Base-by-base conservation (phyloP, 2,329 filamentous ascomycete species). In the Clarireedia hainanense region DNA sequence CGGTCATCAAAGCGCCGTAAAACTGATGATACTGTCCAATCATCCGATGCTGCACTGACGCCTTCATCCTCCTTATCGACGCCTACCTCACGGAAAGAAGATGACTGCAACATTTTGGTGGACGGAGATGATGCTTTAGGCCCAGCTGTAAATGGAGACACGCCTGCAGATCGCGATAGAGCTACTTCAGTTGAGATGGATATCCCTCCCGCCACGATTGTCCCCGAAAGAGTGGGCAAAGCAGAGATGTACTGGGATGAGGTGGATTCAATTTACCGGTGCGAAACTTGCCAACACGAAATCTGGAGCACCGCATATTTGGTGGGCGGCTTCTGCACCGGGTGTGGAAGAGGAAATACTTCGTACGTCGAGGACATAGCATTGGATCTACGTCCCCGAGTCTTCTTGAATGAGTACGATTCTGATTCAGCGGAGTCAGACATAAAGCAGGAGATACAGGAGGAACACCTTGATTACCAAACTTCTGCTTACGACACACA, bases 401-500 rank as follows among this genome's bases (percentile, higher is more conserved):
- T 64, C 37, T 54, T 50, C 5, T 4, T 27, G 2, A 40, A 58
- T 20, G 55, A 59, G 6, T 46, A 58, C 42, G 43, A 43, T 17
- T 40, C 40, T n/a, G 57, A 60, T n/a, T 53, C 62, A 7, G 47
- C 55, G 14, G 14, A 53, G 1, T 27, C 37, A 1, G 46, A 51
- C 0, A 49, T 42, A 12, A 52, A 54, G 4, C 54, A 39, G 39
- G 20, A 10, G 4, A 30, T 62, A 1, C 54, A 60, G 3, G 60
- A 57, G 7, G 50, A 59, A 5, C 61, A 61, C 43, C 57, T 67
- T 7, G 66, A 67, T 27, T 59, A 63, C 26, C 58, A 64, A 6
- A 59, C 60, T 1, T 64, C 63, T 0, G 67, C 67, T 7, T 68
- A 67, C 47, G 66, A 68, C 52, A 60, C 66, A 7, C 61, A 64